phyloP scores from a whole-genome alignment of 257 asterid species.

The Ophiorrhiza pumila region DNA sequence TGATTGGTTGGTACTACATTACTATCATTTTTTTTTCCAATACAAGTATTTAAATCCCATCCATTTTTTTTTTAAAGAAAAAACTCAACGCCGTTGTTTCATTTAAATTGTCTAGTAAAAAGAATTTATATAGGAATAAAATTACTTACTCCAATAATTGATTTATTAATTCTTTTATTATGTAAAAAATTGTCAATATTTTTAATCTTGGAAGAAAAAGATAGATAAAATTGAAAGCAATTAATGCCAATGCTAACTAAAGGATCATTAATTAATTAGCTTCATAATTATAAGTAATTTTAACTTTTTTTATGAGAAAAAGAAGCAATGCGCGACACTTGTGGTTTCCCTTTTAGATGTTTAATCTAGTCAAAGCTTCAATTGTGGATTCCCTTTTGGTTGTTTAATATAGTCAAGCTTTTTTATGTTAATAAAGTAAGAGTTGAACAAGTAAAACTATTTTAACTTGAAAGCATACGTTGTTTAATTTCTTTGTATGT shows the following conservation, averaged over 20 bases:
- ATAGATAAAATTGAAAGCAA: too few relatives aligned
- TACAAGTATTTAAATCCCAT: too few relatives aligned
- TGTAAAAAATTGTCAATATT: neutral
- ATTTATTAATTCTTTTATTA: neutral
- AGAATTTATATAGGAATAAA: too few relatives aligned
- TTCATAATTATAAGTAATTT: too few relatives aligned
- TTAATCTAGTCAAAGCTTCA: neutral
- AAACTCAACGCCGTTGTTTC: too few relatives aligned
- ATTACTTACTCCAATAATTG: neutral
- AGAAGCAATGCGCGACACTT: neutral
- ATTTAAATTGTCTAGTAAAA: too few relatives aligned
- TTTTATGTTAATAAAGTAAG: neutral
- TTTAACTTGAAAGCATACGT: neutral
- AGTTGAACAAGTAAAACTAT: neutral
- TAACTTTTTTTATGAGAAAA: too few relatives aligned
- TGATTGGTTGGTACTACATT: slow-evolving; percentile 11
- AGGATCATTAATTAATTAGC: too few relatives aligned
- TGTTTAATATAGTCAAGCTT: too few relatives aligned
- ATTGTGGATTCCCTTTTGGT: too few relatives aligned
- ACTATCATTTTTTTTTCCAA: neutral
- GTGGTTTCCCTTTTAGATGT: neutral
- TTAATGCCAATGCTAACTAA: too few relatives aligned
- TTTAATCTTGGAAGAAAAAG: neutral
- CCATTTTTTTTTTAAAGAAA: too few relatives aligned
- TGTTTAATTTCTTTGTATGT: neutral